Base-by-base conservation (phyloP, 2,329 filamentous ascomycete genomes). In the Geoglossum cookeanum region DNA sequence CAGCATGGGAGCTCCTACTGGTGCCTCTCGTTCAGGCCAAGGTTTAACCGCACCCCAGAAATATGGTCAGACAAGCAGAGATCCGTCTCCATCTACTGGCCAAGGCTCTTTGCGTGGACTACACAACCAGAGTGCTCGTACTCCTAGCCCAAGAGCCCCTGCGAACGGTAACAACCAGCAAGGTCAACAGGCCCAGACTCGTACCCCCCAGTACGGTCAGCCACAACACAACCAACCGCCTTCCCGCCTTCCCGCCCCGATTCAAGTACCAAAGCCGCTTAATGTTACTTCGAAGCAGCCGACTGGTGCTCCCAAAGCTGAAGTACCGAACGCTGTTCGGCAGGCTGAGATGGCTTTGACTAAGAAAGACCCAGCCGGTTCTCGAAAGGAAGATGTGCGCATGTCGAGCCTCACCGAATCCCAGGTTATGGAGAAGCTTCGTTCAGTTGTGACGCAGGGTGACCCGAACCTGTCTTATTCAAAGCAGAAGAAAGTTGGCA, bases 401-500 rank as follows among this genome's bases (percentile, higher is more conserved):
- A 96, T 98, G 89, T 97, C 91, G 42, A 94, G 87, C 64, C 97
- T 98, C 92, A 87, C 87, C 8, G 92, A 98, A 72, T 85, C 79
- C 62, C 91, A 98, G 69, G 92, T 98, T 58, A 98, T 98, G 92
- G 84, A 87, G 62, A 92, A 89, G 68, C 78, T 98, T 57, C 86
- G 90, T 67, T 87, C 94, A 62, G 91, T 92, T 6, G 92, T 98
- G 1, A 96, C 90, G 61, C 94, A 94, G 69, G 89, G 95, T 60
- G 90, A 94, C 67, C 92, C 92, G 56, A 85, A 94, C 65, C 76
- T 94, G 62, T 95, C 90, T 29, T 98, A 98, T 74, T 91, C 90
- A 66, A 98, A 98, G 75, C 92, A 97, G 72, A 96, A 96, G 79
- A 98, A 98, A 78, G 97, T 98, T 70, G 92, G 92, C 22, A 92